Percentiles rank a stretch among this genome's conserved stretches.
phyloP scores from a whole-genome alignment of 225 moss, liverwort and hornwort genomes.

The Bryoerythrophyllum caledonicum region DNA sequence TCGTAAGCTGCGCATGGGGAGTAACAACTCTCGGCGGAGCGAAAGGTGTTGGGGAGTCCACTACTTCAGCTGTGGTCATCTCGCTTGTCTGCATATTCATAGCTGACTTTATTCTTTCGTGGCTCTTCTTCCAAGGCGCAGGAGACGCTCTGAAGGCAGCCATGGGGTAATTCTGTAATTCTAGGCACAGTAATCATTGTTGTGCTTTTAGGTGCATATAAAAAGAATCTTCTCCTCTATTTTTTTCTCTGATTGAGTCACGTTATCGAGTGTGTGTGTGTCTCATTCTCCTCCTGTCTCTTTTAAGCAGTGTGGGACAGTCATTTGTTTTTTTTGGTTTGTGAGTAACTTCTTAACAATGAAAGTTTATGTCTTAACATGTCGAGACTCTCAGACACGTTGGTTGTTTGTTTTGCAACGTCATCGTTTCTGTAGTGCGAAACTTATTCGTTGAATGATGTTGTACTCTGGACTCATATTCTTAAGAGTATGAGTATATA shows the following conservation, averaged over 20 bases:
- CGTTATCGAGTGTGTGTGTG: neutral
- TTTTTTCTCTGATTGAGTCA: constrained; percentile 5
- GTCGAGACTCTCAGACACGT: neutral
- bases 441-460: constrained; percentile 1
- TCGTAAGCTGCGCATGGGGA: constrained; percentile 98
- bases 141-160: constrained; percentile 98
- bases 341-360: neutral
- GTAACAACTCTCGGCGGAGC: constrained; percentile 95
- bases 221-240: neutral
- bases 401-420: constrained; percentile 8
- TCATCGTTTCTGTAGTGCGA: neutral
- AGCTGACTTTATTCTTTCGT: constrained; percentile 98
- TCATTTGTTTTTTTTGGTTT: constrained; percentile 6
- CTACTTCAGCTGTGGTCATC: constrained; percentile 98
- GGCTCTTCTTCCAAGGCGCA: constrained; percentile 93
- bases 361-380: neutral
- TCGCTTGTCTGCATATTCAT: constrained; percentile 98
- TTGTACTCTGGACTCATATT: neutral
- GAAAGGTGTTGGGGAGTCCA: constrained; percentile 98
- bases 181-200: constrained; percentile 30
- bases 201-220: constrained; percentile 16
- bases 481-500: neutral
- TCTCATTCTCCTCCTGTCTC: constrained; percentile 12
- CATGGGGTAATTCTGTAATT: constrained; percentile 75
- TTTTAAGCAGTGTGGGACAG: constrained; percentile 7